Conservation (phyloP, 441 rosid species). For the Arabidopsis lyrata region DNA sequence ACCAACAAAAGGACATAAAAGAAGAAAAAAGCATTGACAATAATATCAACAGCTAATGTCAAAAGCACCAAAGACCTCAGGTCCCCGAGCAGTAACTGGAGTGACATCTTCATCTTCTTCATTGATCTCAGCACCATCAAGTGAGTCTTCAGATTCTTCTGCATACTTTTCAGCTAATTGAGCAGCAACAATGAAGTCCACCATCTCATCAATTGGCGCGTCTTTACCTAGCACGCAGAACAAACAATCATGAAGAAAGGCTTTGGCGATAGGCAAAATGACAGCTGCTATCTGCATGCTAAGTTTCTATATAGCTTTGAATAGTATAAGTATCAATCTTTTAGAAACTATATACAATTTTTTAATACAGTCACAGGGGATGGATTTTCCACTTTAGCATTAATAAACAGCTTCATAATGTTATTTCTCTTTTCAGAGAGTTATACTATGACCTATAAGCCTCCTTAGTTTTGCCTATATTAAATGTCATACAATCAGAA, state of each 20-base stretch:
- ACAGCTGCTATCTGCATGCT: conserved; percentile 8
- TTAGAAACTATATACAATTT: background rate
- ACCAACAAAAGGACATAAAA: conserved; percentile 3
- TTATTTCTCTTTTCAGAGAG: conserved; percentile 8
- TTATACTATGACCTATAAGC: background rate
- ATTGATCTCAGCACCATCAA: conserved; percentile 35
- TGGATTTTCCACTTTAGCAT: background rate
- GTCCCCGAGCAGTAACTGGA: conserved; percentile 34
- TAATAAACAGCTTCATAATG: conserved; percentile 21
- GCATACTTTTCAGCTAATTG: conserved; percentile 70
- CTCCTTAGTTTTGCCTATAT: conserved; percentile 1
- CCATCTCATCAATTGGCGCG: conserved; percentile 70
- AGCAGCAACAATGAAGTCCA: conserved; percentile 88
- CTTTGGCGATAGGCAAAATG: background rate
- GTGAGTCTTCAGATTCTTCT: conserved; percentile 51
- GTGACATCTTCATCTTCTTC: conserved; percentile 55
- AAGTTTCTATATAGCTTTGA: conserved; percentile 3
- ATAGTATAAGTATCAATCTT: background rate
- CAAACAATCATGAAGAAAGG: conserved; percentile 33
- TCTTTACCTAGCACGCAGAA: conserved; percentile 58
- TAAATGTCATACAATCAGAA: conserved; percentile 7
- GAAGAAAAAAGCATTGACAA: conserved; percentile 17
- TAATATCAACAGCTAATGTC: conserved; percentile 1
- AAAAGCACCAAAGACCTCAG: conserved; percentile 43
- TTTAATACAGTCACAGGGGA: background rate